A percentile compares a stretch with the other conserved stretches of the same genome.
Evolutionary conservation across 2,329 filamentous ascomycete species (phyloP).

Genomic region (Fusarium sp.): DNA sequence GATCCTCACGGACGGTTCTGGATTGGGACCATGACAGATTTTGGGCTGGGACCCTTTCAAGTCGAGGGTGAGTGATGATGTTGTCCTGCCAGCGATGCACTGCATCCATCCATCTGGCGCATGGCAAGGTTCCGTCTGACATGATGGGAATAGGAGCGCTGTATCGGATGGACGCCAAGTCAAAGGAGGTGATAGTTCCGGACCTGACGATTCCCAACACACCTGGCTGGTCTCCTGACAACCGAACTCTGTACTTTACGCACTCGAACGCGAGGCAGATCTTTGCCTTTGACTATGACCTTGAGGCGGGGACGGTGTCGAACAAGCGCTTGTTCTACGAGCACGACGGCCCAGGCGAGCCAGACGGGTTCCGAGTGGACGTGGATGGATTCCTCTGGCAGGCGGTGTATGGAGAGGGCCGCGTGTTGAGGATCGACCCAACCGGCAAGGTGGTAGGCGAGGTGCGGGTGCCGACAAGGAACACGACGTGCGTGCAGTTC

Average conservation of each 20-base stretch:
- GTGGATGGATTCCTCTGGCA: conserved; percentile 89
- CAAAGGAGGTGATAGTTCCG: conserved; percentile 69
- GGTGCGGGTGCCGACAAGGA: conserved; percentile 80
- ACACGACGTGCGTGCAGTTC: conserved; percentile 86
- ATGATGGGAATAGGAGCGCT: conserved; percentile 69
- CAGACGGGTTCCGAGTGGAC: conserved; percentile 89
- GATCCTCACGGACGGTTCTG: conserved; percentile 87
- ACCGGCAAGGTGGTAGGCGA: conserved; percentile 79
- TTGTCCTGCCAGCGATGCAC: not conserved
- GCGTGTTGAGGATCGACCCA: conserved; percentile 79
- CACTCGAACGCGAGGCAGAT: conserved; percentile 80
- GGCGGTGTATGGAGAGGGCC: conserved; percentile 82
- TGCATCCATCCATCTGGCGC: not conserved
- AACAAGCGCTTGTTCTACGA: conserved; percentile 80
- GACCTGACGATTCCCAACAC: conserved; percentile 85
- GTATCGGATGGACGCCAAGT: conserved; percentile 75
- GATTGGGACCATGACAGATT: conserved; percentile 88
- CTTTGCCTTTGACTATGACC: conserved; percentile 79
- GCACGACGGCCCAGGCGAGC: conserved; percentile 73
- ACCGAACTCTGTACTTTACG: conserved; percentile 83
- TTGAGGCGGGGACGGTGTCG: conserved; percentile 70
- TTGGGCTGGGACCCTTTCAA: conserved; percentile 66
- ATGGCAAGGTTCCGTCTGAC: conserved; percentile 9
- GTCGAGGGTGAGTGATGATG: conserved; percentile 61
- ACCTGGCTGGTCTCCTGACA: conserved; percentile 81